These are phyloP conservation scores for Trichoderma semiorbis DNA, from an alignment of 2,329 filamentous ascomycete genomes.

Conservation along the genomic window DNA sequence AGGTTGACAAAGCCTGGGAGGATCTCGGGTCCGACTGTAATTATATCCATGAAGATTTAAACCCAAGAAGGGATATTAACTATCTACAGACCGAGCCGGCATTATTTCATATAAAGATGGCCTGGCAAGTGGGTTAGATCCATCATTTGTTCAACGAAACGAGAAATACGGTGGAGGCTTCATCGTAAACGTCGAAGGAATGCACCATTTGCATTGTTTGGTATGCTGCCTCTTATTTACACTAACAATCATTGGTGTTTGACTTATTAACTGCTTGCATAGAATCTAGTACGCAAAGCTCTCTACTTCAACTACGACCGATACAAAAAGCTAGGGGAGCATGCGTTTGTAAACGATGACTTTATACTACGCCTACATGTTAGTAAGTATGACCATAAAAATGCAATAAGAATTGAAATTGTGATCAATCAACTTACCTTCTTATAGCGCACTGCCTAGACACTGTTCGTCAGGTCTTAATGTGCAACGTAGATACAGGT, in stretches of 20 bases:
- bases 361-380: slow-evolving; percentile 53
- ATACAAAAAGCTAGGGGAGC: slow-evolving; percentile 47
- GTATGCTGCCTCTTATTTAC: slow-evolving; percentile 30
- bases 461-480: slow-evolving; percentile 58
- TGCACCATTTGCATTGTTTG: slow-evolving; percentile 58
- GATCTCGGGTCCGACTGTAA: slow-evolving; percentile 43
- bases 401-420: too few species aligned
- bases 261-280: fast-evolving
- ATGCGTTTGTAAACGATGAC: slow-evolving; percentile 55
- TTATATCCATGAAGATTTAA: slow-evolving; percentile 12
- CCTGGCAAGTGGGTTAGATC: slow-evolving; percentile 46
- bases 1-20: slow-evolving; percentile 57
- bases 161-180: slow-evolving; percentile 56
- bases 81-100: slow-evolving; percentile 40
- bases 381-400: slow-evolving; percentile 41
- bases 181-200: slow-evolving; percentile 54
- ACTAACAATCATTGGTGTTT: not conserved
- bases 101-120: slow-evolving; percentile 50
- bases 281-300: slow-evolving; percentile 57
- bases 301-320: slow-evolving; percentile 59
- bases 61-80: slow-evolving; percentile 3
- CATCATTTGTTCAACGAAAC: slow-evolving; percentile 53
- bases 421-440: not conserved
- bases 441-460: slow-evolving; percentile 53
- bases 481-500: slow-evolving; percentile 59